Evolutionary conservation across 306 rosid genomes (phyloP).

Genomic region (Glycyrrhiza uralensis): DNA sequence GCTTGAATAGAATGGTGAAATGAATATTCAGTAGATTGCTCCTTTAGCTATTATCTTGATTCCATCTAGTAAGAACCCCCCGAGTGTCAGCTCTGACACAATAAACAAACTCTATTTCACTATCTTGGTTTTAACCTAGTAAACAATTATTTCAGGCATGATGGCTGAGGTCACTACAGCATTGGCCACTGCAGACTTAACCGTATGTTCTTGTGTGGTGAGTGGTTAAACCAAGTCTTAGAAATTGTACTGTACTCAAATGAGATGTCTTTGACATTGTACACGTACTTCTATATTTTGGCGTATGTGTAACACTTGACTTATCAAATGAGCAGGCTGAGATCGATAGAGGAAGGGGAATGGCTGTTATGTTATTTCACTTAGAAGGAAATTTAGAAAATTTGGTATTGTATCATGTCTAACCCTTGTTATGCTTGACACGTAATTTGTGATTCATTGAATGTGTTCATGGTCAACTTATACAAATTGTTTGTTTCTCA

Average conservation of each 20-base stretch:
- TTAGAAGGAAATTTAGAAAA: constrained; percentile 69
- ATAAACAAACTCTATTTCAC: background rate
- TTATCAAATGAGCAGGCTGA: constrained; percentile 77
- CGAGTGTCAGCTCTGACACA: no score
- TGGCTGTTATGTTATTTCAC: constrained; percentile 88
- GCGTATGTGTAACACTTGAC: constrained; percentile 16
- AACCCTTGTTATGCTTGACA: background rate
- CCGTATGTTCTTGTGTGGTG: constrained; percentile 93
- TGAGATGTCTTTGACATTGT: constrained; percentile 11
- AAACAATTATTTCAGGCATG: constrained; percentile 67
- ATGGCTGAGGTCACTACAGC: constrained; percentile 87
- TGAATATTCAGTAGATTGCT: background rate
- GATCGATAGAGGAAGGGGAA: constrained; percentile 91
- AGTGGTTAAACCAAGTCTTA: constrained; percentile 44
- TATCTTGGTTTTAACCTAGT: constrained; percentile 19
- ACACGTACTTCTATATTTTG: constrained; percentile 11
- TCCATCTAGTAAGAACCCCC: background rate
- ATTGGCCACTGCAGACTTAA: constrained; percentile 73
- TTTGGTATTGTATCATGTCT: constrained; percentile 57
- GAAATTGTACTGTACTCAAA: constrained; percentile 15
- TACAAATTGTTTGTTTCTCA: constrained; percentile 28
- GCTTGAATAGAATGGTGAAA: background rate
- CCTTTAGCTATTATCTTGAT: background rate
- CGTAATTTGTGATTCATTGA: background rate
- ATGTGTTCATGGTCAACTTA: constrained; percentile 28